Evolutionary conservation across 2,329 filamentous ascomycete genomes (phyloP), one percentile per base, ranked within the genome.

Genomic region (Phaeosphaeria sp.): DNA sequence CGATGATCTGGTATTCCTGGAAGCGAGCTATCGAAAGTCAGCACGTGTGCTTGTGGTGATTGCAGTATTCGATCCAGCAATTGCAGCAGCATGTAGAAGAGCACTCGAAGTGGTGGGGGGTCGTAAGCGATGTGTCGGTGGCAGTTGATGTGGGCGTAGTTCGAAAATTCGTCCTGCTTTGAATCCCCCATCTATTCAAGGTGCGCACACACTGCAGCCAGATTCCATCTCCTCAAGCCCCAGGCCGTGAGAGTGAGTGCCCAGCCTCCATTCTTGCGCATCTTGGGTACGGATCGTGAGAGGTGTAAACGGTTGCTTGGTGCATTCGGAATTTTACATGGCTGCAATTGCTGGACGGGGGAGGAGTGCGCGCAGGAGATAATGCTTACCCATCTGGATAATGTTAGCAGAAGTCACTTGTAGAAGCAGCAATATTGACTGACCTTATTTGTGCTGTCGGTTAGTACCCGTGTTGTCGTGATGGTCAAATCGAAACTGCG

Each of bases 1-100:
- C 95, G 81, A 99, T 97, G 87, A 99, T 94, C 90, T 98, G 95
- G 89, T 97, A 99, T 90, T 99, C 95, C 83, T 93, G 91, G 86
- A 99, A 93, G 89, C 95, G 95, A 92, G 93, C 95, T 99, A 83
- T 67, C 61, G 67, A 67, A 68, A 73, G 72, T 76, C 65, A 74
- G 70, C 66, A 66, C 24, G 53, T 53, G 24, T 13, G 58, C 65
- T 59, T 53, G 49, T 44, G 25, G 33, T 42, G 30, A 36, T 51
- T 13, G 25, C 44, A 46, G 24, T 36, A 24, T 53, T 45, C 24
- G n/a, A 22, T 57, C 67, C 67, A 71, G 68, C 69, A 72, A 71
- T 75, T 73, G 72, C 68, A 73, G 60, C 51, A 18, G 43, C 21
- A 47, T 24, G 22, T 42, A 40, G 11, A n/a, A 2, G 15, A 25